phyloP scores from a whole-genome alignment of 345 rosid genomes.

The Eucalyptus decipiens region DNA sequence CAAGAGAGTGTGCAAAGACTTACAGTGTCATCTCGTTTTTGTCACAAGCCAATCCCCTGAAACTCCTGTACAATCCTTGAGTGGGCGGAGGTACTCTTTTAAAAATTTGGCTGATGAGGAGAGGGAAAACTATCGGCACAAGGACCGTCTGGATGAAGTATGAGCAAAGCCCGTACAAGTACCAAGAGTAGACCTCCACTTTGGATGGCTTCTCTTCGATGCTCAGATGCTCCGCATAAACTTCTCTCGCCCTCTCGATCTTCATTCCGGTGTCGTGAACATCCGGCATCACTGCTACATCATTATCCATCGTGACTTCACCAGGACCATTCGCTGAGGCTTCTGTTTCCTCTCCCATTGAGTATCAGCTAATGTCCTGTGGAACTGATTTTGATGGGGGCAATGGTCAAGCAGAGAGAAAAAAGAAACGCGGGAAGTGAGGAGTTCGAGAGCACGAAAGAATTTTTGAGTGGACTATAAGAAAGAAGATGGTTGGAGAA shows the following conservation, averaged over 20 bases:
- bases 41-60: constrained; percentile 17
- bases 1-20: not conserved
- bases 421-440: not conserved
- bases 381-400: not conserved
- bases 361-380: not conserved
- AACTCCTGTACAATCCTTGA: not conserved
- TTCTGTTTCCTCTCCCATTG: not conserved
- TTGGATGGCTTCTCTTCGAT: constrained; percentile 9
- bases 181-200: constrained; percentile 35
- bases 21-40: constrained; percentile 18
- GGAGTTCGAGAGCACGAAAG: not conserved
- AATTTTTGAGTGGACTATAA: not conserved
- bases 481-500: not conserved
- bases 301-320: not conserved
- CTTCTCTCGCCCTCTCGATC: constrained; percentile 4
- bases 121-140: constrained; percentile 39
- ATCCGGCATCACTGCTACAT: not conserved
- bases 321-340: not conserved
- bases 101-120: constrained; percentile 22
- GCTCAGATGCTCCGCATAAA: not conserved
- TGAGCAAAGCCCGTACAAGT: constrained; percentile 35
- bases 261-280: not conserved
- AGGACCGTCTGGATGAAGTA: constrained; percentile 26
- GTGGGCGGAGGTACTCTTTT: not conserved
- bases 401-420: not conserved